Conservation (phyloP, 768 basidiomycete genomes). For the Austroboletus eburneus region DNA sequence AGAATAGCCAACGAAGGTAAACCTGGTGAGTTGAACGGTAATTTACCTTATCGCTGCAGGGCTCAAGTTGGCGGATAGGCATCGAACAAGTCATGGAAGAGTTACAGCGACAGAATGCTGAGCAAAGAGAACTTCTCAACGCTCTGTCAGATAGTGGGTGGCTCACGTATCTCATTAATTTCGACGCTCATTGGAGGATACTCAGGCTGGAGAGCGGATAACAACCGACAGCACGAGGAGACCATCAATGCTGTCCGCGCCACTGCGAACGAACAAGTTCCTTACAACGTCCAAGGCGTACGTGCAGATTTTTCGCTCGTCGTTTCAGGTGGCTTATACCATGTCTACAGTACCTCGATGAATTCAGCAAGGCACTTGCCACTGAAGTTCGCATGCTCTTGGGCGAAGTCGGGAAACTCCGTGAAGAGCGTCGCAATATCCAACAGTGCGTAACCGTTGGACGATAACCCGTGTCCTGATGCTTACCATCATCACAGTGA, state of each 20-base stretch:
- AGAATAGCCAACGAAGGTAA: conserved; percentile 48
- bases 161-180: neutral
- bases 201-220: conserved; percentile 67
- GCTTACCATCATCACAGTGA: conserved; percentile 44
- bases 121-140: conserved; percentile 54
- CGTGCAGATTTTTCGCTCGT: conserved; percentile 21
- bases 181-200: conserved; percentile 9
- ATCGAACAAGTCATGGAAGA: conserved; percentile 59
- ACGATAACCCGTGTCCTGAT: neutral
- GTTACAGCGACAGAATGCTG: conserved; percentile 53
- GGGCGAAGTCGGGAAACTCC: conserved; percentile 77
- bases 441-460: conserved; percentile 60
- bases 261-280: conserved; percentile 72
- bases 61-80: conserved; percentile 34
- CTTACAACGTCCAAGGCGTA: conserved; percentile 82
- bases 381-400: conserved; percentile 81
- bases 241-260: conserved; percentile 63
- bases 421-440: conserved; percentile 71
- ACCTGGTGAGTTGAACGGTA: conserved; percentile 45
- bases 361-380: conserved; percentile 82
- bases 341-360: conserved; percentile 65
- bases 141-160: conserved; percentile 55
- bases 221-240: conserved; percentile 58
- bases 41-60: neutral
- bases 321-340: conserved; percentile 6